Conservation (phyloP, 2,329 filamentous ascomycete genomes). For the Talaromyces sp. region DNA sequence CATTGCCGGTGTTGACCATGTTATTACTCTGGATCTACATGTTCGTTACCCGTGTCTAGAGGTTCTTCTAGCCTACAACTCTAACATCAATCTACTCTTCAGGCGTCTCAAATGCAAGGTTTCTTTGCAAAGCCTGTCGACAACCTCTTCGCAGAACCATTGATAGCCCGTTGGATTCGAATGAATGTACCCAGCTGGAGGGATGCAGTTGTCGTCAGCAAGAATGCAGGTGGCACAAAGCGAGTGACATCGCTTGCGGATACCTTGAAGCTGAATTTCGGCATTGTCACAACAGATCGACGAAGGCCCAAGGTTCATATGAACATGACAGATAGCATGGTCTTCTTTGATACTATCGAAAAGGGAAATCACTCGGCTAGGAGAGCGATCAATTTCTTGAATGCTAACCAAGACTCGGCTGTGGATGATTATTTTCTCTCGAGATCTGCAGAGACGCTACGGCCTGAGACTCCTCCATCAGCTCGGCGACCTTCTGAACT, state of each 20-base stretch:
- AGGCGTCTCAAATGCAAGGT: slow-evolving; percentile 95
- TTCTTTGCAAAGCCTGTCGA: slow-evolving; percentile 98
- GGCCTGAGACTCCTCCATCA: slow-evolving; percentile 36
- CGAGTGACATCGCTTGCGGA: slow-evolving; percentile 94
- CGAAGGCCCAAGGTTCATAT: slow-evolving; percentile 47
- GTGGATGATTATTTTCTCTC: slow-evolving; percentile 16
- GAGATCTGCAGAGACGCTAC: slow-evolving; percentile 29
- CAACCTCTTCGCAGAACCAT: slow-evolving; percentile 91
- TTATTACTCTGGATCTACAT: slow-evolving; percentile 95
- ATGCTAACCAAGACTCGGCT: slow-evolving; percentile 12
- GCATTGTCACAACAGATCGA: slow-evolving; percentile 69
- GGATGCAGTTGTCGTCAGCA: slow-evolving; percentile 91
- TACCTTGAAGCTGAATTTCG: slow-evolving; percentile 94
- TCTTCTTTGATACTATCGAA: slow-evolving; percentile 64
- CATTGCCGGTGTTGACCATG: slow-evolving; percentile 92
- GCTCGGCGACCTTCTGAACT: slow-evolving; percentile 44
- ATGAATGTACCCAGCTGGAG: slow-evolving; percentile 83
- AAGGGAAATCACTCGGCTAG: slow-evolving; percentile 31
- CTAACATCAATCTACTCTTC: slow-evolving; percentile 16
- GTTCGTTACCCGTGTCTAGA: slow-evolving; percentile 41
- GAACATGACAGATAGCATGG: slow-evolving; percentile 74
- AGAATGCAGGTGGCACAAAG: slow-evolving; percentile 96
- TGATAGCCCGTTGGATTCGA: slow-evolving; percentile 93
- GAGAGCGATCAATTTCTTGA: not conserved
- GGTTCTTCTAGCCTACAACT: slow-evolving; percentile 19